Conservation (phyloP, 139 green algal species). For the Closterium sp. region DNA sequence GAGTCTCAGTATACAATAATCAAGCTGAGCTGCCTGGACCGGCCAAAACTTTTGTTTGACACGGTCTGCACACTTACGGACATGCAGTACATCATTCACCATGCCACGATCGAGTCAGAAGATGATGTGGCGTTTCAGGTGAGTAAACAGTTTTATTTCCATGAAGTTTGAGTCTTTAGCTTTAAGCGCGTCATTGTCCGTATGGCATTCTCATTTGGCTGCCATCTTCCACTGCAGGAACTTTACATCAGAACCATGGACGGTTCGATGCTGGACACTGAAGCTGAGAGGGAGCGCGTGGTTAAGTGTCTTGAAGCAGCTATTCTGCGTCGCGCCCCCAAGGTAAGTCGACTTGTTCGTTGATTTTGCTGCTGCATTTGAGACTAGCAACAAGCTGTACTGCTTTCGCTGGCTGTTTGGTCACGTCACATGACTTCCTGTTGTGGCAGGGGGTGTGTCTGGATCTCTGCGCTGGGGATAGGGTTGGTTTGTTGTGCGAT, state of each 20-base stretch:
- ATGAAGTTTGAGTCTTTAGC: neutral
- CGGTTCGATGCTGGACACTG: slow-evolving; percentile 30
- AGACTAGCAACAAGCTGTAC: neutral
- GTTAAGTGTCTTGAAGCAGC: slow-evolving; percentile 44
- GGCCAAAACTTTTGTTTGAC: slow-evolving; percentile 89
- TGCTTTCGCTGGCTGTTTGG: neutral
- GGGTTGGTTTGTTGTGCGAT: slow-evolving; percentile 39
- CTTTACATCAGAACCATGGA: slow-evolving; percentile 42
- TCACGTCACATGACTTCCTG: neutral
- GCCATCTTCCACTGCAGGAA: slow-evolving; percentile 4
- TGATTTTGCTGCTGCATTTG: neutral
- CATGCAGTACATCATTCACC: slow-evolving; percentile 90
- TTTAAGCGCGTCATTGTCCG: neutral
- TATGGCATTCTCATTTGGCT: neutral
- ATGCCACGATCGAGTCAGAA: slow-evolving; percentile 82
- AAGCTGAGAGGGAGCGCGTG: slow-evolving; percentile 28
- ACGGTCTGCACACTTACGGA: slow-evolving; percentile 88
- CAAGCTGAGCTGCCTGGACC: slow-evolving; percentile 79
- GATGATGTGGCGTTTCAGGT: slow-evolving; percentile 49
- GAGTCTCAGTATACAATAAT: slow-evolving; percentile 56
- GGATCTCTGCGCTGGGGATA: slow-evolving; percentile 28
- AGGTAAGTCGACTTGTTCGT: neutral
- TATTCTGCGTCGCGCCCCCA: slow-evolving; percentile 17
- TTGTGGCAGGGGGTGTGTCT: slow-evolving; percentile 26
- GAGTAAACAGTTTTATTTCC: neutral